Percentiles rank a stretch among this genome's conserved stretches.
These are phyloP conservation scores for Thelonectria blattea DNA, from an alignment of 2,329 filamentous ascomycete species.

Conservation along the genomic window DNA sequence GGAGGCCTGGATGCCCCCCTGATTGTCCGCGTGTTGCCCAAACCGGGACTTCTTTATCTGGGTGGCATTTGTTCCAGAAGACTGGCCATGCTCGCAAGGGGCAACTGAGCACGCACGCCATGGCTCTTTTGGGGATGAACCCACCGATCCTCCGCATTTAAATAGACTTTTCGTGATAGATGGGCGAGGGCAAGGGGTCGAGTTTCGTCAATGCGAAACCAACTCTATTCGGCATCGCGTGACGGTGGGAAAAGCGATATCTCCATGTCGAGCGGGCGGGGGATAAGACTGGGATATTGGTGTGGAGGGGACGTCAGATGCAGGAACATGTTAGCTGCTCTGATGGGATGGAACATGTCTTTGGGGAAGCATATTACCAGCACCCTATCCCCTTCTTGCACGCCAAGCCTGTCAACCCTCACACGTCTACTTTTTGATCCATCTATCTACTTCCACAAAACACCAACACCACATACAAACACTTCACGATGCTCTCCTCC, in stretches of 20 bases:
- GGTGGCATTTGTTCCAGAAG: background rate
- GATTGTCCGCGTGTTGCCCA: background rate
- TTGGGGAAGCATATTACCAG: background rate
- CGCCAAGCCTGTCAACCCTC: background rate
- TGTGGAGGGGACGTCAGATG: too few species aligned
- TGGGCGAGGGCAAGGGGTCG: background rate
- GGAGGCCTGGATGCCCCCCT: background rate
- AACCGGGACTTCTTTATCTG: background rate
- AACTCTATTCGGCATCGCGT: background rate
- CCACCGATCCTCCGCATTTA: background rate
- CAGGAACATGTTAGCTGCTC: background rate
- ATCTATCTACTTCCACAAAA: background rate
- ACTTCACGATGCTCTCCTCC: background rate
- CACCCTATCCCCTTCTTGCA: background rate
- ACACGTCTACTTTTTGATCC: background rate
- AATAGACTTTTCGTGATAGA: background rate
- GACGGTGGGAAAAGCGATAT: background rate
- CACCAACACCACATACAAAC: background rate
- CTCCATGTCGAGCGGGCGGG: background rate
- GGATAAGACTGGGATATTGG: background rate
- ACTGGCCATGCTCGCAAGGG: background rate
- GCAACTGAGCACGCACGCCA: background rate
- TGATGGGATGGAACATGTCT: background rate
- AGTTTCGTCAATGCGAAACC: background rate
- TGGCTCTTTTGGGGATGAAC: background rate